A percentile compares a stretch with the other conserved stretches of the same genome.
Conservation (phyloP, 176 grass and related monocot genomes). For the Musa itinerans region DNA sequence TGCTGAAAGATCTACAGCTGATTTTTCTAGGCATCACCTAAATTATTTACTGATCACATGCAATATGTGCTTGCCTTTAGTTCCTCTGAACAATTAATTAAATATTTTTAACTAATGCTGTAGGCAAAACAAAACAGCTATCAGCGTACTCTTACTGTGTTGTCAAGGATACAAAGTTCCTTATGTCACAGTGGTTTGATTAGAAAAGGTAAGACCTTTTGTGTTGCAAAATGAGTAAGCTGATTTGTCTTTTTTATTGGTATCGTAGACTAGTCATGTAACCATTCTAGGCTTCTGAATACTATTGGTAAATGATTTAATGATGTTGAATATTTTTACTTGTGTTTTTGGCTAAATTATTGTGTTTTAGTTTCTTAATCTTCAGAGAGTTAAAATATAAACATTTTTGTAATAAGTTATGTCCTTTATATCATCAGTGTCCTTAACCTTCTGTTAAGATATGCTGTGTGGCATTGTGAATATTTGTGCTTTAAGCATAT, state of each 20-base stretch:
- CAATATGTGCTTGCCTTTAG: background rate
- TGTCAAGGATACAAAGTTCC: constrained; percentile 36
- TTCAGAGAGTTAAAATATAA: too few relatives aligned
- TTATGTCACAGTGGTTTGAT: constrained; percentile 33
- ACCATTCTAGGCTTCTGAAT: background rate
- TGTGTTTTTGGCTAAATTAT: too few relatives aligned
- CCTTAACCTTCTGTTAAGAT: background rate
- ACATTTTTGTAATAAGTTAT: background rate
- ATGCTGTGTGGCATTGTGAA: background rate
- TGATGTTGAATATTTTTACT: background rate
- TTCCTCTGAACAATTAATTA: too few relatives aligned
- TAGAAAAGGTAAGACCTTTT: constrained; percentile 34
- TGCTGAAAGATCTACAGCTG: background rate
- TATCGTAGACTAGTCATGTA: background rate
- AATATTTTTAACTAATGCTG: background rate
- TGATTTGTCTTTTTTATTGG: background rate
- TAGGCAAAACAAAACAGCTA: constrained; percentile 65
- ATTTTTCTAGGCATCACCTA: too few relatives aligned
- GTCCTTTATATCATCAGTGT: background rate
- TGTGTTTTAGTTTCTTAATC: too few relatives aligned
- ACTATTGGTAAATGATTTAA: background rate
- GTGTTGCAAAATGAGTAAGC: too few relatives aligned
- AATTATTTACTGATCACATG: background rate
- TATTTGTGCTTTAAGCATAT: background rate
- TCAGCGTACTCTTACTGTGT: constrained; percentile 64